Evolutionary conservation across 2,329 filamentous ascomycete genomes (phyloP).

Genomic region (Ceratocystis ficicola): DNA sequence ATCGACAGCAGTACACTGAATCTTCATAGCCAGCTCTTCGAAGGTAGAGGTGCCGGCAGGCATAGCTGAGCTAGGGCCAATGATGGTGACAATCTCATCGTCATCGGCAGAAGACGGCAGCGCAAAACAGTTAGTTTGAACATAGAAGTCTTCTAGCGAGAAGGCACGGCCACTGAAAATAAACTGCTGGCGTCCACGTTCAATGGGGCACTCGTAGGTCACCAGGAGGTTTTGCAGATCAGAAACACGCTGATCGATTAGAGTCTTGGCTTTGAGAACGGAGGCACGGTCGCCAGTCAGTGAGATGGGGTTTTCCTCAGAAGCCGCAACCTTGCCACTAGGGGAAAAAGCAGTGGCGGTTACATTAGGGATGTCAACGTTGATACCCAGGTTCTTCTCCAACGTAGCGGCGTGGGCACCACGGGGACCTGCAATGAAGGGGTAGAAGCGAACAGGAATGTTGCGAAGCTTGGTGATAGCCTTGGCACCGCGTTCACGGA

Average conservation of each 20-base stretch:
- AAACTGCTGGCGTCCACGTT: constrained; percentile 83
- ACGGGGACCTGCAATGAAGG: constrained; percentile 77
- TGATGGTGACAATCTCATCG: constrained; percentile 71
- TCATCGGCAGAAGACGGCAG: constrained; percentile 67
- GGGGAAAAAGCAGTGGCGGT: constrained; percentile 31
- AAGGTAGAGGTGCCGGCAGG: constrained; percentile 66
- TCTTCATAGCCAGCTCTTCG: constrained; percentile 75
- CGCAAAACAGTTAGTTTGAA: constrained; percentile 80
- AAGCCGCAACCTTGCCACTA: constrained; percentile 43
- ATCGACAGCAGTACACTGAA: constrained; percentile 75
- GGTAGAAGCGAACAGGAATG: constrained; percentile 85
- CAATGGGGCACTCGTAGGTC: constrained; percentile 67
- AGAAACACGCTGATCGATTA: constrained; percentile 67
- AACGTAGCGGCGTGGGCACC: constrained; percentile 56
- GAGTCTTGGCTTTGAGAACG: constrained; percentile 65
- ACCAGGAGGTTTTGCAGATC: constrained; percentile 65
- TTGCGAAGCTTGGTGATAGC: constrained; percentile 70
- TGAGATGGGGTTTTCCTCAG: constrained; percentile 59
- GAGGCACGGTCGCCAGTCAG: constrained; percentile 75
- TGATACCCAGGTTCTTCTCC: constrained; percentile 65
- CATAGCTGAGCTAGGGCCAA: constrained; percentile 65
- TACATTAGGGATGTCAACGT: constrained; percentile 60
- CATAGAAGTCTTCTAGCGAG: constrained; percentile 73
- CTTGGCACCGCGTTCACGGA: constrained; percentile 71
- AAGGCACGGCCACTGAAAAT: constrained; percentile 67